These are phyloP conservation scores for Saksenaea vasiformis DNA, from an alignment of 371 early-diverging fungal species.

Conservation along the genomic window DNA sequence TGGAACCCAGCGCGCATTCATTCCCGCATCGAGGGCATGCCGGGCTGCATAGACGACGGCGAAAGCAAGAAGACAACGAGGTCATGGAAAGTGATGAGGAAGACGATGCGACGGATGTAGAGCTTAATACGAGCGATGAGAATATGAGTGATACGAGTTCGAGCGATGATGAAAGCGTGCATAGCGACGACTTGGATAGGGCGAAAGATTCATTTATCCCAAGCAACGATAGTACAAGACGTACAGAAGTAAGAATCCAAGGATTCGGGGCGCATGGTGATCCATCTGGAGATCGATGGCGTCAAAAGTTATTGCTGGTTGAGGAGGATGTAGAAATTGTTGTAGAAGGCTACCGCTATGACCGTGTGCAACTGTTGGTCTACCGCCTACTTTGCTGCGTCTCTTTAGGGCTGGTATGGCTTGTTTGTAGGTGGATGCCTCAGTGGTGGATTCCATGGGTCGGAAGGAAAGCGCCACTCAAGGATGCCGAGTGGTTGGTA, in stretches of 20 bases:
- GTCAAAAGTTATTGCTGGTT: slow-evolving; percentile 28
- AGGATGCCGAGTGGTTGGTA: slow-evolving; percentile 70
- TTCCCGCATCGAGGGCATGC: background rate
- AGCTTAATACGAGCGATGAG: slow-evolving; percentile 37
- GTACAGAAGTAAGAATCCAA: slow-evolving; percentile 17
- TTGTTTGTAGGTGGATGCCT: slow-evolving; percentile 88
- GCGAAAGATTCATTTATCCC: background rate
- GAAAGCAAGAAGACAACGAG: slow-evolving; percentile 19
- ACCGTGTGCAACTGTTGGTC: slow-evolving; percentile 41
- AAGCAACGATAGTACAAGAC: slow-evolving; percentile 1
- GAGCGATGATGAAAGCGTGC: slow-evolving; percentile 12
- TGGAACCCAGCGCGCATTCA: background rate
- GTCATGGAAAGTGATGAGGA: slow-evolving; percentile 18
- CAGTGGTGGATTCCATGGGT: slow-evolving; percentile 69
- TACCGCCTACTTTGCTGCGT: slow-evolving; percentile 68
- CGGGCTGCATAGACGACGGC: slow-evolving; percentile 15
- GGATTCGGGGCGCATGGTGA: slow-evolving; percentile 11
- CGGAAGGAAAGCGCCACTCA: slow-evolving; percentile 58
- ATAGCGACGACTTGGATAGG: background rate
- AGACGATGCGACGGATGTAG: slow-evolving; percentile 16
- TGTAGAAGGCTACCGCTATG: slow-evolving; percentile 67
- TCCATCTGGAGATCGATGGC: slow-evolving; percentile 11
- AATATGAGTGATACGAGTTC: slow-evolving; percentile 10
- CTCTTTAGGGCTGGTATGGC: slow-evolving; percentile 71
- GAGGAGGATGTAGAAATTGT: slow-evolving; percentile 56